Conservation (phyloP, 2,329 filamentous ascomycete genomes). For the Anisogramma anomala region DNA sequence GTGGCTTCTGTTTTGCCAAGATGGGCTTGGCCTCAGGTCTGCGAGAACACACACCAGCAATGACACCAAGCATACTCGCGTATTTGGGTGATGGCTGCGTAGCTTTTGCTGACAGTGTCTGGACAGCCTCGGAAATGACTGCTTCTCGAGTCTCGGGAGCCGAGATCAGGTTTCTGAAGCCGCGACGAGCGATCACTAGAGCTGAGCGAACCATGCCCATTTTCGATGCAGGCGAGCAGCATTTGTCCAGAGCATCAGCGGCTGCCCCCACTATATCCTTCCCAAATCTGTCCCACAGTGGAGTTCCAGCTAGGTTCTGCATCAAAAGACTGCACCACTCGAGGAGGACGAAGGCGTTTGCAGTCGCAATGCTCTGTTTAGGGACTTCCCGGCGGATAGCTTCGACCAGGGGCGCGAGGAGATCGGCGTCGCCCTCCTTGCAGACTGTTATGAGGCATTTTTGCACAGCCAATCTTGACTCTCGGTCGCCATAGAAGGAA, state of each 20-base stretch:
- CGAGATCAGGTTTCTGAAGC: conserved; percentile 62
- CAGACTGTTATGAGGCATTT: conserved; percentile 60
- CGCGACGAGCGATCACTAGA: conserved; percentile 65
- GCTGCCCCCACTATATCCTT: conserved; percentile 55
- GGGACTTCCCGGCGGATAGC: conserved; percentile 60
- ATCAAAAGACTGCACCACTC: conserved; percentile 82
- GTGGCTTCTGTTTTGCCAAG: conserved; percentile 54
- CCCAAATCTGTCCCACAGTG: conserved; percentile 53
- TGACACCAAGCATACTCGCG: conserved; percentile 67
- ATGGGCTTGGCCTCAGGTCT: conserved; percentile 50
- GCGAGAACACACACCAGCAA: conserved; percentile 76
- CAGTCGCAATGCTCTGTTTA: conserved; percentile 66
- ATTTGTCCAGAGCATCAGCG: conserved; percentile 67
- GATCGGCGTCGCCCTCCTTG: conserved; percentile 41
- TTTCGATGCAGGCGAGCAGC: conserved; percentile 54
- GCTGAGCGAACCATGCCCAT: conserved; percentile 60
- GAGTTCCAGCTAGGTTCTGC: conserved; percentile 52
- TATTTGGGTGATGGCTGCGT: conserved; percentile 54
- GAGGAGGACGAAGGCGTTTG: conserved; percentile 75
- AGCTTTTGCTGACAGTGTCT: conserved; percentile 57
- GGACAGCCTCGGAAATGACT: conserved; percentile 51
- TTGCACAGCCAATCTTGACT: conserved; percentile 73
- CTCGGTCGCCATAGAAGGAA: conserved; percentile 72
- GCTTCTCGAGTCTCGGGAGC: conserved; percentile 45
- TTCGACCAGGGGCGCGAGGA: conserved; percentile 53